Evolutionary conservation across 192 early-diverging fungal genomes (phyloP), one percentile per base, ranked within the genome.

Genomic region (Gonapodya sp.): DNA sequence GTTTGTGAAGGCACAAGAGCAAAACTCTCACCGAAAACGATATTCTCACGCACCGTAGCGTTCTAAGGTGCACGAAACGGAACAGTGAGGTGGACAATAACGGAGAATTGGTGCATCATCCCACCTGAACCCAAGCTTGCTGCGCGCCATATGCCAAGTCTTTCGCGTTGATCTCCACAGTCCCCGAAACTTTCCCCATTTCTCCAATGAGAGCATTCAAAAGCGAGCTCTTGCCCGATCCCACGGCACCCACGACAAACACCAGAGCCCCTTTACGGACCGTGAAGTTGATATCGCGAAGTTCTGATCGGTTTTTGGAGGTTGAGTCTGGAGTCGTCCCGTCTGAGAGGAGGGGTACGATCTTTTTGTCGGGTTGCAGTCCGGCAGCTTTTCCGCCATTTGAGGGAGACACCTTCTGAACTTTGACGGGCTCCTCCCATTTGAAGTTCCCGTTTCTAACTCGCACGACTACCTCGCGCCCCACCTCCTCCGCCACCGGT

Each of bases 211-310:
- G 86, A 16, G 94, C 91, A 79, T 91, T 89, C 0, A 98, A 85
- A n/a, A 98, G 85, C 0, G 94, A 92, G 0, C 93, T 93, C 81
- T 98, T 98, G 36, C 95, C 95, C 0, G 89, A 86, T 0, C 94
- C 96, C 2, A 95, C 95, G 0, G 90, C 86, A 18, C 96, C 96
- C 16, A 95, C 92, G 31, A 98, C 84, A 0, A 93, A 94, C 0
- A 94, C 92, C 24, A 98, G 88, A 31, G 88, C 78, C 73, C 93
- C 86, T 36, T 83, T 80, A 82, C 83, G 73, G 83, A 91, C 79
- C 37, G 79, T 81, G 31, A 92, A 34, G 81, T 87, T 85, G 73
- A 93, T 83, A 81, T 90, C 81, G 32, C 81, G 82, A 31, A 91
- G 84, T 8, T 16, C 8, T 24, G 46, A 8, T 8, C 46, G 46